A percentile compares a stretch with the other conserved stretches of the same genome.
These are phyloP conservation scores for Santalum album DNA, from an alignment of 164 flowering plant genomes.

Conservation along the genomic window DNA sequence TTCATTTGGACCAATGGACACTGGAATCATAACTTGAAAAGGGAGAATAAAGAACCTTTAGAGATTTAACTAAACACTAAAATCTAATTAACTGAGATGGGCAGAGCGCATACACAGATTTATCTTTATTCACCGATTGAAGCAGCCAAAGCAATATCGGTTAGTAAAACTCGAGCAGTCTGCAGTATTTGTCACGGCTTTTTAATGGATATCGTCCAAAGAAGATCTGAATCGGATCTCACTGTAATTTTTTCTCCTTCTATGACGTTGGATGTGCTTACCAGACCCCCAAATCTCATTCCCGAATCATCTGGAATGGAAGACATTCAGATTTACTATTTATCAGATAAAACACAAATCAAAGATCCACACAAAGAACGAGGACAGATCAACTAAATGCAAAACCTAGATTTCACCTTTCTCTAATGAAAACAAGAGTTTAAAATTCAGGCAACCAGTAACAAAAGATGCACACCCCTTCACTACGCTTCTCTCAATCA, in stretches of 20 bases:
- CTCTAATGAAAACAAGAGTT: too few relatives aligned
- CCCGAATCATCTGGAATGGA: constrained; percentile 52
- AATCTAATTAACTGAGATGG: neutral
- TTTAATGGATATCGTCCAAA: constrained; percentile 87
- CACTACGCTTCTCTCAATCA: too few relatives aligned
- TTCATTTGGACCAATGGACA: too few relatives aligned
- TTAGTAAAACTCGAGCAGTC: neutral
- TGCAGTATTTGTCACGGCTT: constrained; percentile 9
- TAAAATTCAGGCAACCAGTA: too few relatives aligned
- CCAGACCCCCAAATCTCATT: constrained; percentile 76
- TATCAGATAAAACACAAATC: neutral
- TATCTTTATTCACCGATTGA: neutral
- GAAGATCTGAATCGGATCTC: constrained; percentile 71
- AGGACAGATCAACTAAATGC: too few relatives aligned
- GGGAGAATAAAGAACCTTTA: neutral
- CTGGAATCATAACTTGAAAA: neutral
- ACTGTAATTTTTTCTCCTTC: constrained; percentile 61
- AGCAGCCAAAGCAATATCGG: neutral
- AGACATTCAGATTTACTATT: constrained; percentile 3
- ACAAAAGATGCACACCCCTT: too few relatives aligned
- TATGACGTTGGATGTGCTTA: constrained; percentile 82
- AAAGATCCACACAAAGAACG: too few relatives aligned
- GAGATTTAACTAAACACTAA: neutral
- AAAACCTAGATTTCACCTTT: too few relatives aligned
- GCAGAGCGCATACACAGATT: neutral